These are phyloP conservation scores for Papilionanthe hybrid DNA, from an alignment of 116 monocot species.

Conservation along the genomic window DNA sequence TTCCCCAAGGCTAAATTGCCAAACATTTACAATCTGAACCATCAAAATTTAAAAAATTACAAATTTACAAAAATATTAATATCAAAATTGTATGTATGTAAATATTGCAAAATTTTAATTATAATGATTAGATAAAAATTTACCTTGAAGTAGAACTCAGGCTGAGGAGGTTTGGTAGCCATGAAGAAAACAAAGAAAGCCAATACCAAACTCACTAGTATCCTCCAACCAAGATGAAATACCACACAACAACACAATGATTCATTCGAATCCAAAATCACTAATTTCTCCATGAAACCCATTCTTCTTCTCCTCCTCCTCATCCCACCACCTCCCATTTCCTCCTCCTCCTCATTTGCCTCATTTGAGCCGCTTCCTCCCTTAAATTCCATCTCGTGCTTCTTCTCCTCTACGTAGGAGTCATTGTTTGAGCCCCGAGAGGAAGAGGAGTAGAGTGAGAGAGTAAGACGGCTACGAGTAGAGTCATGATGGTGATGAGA, in stretches of 20 bases:
- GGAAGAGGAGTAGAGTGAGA: conserved; percentile 57
- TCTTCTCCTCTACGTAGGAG: conserved; percentile 41
- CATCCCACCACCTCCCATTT: not conserved
- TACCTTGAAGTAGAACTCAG: conserved; percentile 43
- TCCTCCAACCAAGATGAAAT: conserved; percentile 62
- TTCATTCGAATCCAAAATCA: conserved; percentile 40
- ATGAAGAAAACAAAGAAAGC: conserved; percentile 72
- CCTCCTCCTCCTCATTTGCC: conserved; percentile 9
- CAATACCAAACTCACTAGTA: conserved; percentile 33
- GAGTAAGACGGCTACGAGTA: conserved; percentile 5
- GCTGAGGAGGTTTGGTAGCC: conserved; percentile 51
- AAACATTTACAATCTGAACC: conserved; percentile 25
- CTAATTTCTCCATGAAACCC: conserved; percentile 34
- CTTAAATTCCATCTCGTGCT: conserved; percentile 11
- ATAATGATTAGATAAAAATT: not conserved
- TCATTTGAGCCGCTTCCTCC: conserved; percentile 5
- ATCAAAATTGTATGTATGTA: too few species aligned
- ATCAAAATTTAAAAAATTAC: not conserved
- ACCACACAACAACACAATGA: conserved; percentile 37
- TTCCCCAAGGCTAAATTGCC: conserved; percentile 53
- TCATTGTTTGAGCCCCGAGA: conserved; percentile 40
- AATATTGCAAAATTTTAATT: too few species aligned
- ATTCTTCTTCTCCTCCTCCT: not conserved
- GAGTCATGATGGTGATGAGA: too few species aligned
- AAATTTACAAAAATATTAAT: too few species aligned